Evolutionary conservation across 208 protist genomes (phyloP).

Genomic region (Spongospora subterranea): DNA sequence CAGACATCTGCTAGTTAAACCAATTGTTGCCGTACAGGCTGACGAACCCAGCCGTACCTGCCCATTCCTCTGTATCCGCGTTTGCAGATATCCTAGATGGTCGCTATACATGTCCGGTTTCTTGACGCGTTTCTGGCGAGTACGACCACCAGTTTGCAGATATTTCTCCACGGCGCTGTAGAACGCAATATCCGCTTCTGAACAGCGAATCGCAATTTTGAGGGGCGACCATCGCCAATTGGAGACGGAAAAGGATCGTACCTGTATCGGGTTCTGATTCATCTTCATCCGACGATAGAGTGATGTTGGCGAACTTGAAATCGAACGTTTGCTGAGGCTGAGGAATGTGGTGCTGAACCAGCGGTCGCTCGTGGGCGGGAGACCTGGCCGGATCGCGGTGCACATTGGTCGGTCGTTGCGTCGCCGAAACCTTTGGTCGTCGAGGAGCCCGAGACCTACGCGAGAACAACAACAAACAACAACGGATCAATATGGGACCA

Average conservation of each 20-base stretch:
- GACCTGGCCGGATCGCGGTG: background rate
- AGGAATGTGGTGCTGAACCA: background rate
- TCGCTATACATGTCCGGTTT: background rate
- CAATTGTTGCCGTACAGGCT: too few relatives aligned
- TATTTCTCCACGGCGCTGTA: background rate
- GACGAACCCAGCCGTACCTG: background rate
- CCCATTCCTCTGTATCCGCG: background rate
- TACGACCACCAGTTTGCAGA: background rate
- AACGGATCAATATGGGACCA: background rate
- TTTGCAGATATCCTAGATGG: background rate
- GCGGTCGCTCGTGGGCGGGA: background rate
- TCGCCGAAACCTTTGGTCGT: background rate
- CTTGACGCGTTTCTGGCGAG: background rate
- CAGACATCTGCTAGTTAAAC: background rate
- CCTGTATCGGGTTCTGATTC: background rate
- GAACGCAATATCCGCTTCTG: constrained; percentile 2
- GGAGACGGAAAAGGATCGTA: too few relatives aligned
- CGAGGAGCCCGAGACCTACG: background rate
- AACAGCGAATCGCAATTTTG: background rate
- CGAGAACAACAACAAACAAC: background rate
- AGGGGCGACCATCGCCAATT: background rate
- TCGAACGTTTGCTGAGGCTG: background rate
- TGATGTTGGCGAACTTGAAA: constrained; percentile 44
- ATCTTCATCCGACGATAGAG: constrained; percentile 34
- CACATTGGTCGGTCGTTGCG: background rate